Evolutionary conservation across 164 flowering plant genomes (phyloP), one percentile per base, ranked within the genome.

Genomic region (Vitis cinerea): DNA sequence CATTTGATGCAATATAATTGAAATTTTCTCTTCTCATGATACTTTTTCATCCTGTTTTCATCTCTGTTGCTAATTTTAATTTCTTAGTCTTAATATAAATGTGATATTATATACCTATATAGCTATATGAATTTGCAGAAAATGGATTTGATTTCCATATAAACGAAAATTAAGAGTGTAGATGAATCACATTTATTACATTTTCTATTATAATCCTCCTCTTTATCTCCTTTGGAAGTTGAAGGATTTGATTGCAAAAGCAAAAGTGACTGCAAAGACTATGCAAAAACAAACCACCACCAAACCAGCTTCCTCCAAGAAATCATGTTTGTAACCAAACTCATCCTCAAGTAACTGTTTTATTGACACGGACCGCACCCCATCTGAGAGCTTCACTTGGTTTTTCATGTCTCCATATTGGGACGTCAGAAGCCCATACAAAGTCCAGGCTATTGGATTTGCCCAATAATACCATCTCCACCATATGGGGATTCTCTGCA

Each of bases 391-490:
- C 74, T 74, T 83, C 63, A 94, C 80, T 1, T 63, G 78, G 15
- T 72, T 71, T 29, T 85, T 64, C 16, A 75, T 77, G 48, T 91
- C 90, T 4, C 94, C 93, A 61, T 86, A 92, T 60, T 94, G 97
- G 14, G 97, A 92, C 31, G 87, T 80, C 44, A 88, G 57, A 17
- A 93, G 94, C 15, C 98, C 98, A 64, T 91, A 93, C 9, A 93
- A 83, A 75, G 82, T 88, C 98, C 98, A 93, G 14, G 98, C 85
- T 16, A 93, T 71, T 0, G 98, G 98, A 77, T 93, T 90, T 51
- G 87, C 86, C 97, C 97, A 94, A 70, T 92, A 94, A 74, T 92
- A 94, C 98, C 98, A 94, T 85, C 97, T 88, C 98, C 98, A 94
- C 96, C 95, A 93, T 54, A 83, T 77, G 12, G 97, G 99, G 55